Evolutionary conservation across 768 basidiomycete species (phyloP), one percentile per base, ranked within the genome.

Genomic region (Pisolithus sp.): DNA sequence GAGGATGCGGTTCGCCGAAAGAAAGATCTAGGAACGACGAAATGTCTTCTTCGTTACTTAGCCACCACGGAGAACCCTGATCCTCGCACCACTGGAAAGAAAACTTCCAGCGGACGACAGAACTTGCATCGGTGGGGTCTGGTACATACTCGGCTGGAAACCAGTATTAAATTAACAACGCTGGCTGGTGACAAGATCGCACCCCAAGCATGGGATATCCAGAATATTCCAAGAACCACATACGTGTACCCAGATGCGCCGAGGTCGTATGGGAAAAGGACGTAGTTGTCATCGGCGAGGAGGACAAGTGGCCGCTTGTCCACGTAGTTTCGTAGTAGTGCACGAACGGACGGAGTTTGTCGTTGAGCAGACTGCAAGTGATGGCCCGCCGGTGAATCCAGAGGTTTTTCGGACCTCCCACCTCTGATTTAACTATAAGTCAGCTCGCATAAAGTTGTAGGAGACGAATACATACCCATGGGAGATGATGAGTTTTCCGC

Each of bases 31-130:
- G 20, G 21, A 49, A 46, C 21, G 18, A 15, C 8, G 15, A 21
- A 21, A 36, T n/a, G 21, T 24, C 31, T 26, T 23, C 31, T 15
- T 43, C 31, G 30, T 53, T 10, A 23, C 57, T 57, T 67, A 49
- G 43, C 78, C 79, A 80, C 79, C 79, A 80, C 1, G 78, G 78
- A 37, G 64, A 58, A 6, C 68, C 86, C 70, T 91, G 89, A 39
- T 73, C 77, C 54, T 83, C 78, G 55, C 86, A 88, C 88, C 89
- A 92, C 57, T 85, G 83, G 57, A 92, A 92, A 5, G 84, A 82
- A 59, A 92, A 90, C 63, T 91, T 92, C 63, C 81, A 88, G 7
- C 89, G 74, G 10, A 88, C 75, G n/a, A 87, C 80, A n/a, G 67
- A 70, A 12, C 78, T 78, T 34, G 58, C 63, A 17, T 70, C 68